Base-by-base conservation (phyloP, 2,329 filamentous ascomycete species). In the Fusarium ramigenum region DNA sequence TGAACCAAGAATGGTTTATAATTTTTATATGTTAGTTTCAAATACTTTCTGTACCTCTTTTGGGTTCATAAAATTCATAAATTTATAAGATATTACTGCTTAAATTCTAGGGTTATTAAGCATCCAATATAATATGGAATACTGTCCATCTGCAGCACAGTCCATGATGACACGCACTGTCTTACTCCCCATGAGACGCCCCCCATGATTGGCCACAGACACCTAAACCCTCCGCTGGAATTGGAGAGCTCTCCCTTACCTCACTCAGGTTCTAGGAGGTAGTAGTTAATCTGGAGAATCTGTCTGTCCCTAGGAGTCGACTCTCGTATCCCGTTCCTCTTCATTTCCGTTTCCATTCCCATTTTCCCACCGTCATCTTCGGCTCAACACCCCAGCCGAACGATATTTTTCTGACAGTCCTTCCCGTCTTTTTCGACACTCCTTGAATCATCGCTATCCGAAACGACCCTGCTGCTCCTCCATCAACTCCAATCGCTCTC, bases 181-280 rank as follows among this genome's bases (percentile, higher is more conserved):
- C 43, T 37, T 25, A 58, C 9, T 43, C 9, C 30, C 36, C 40
- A 42, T 23, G 18, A 46, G 37, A 42, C 25, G 25, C 15, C 49
- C 8, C 14, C 14, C 19, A 36, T 74, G 60, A 74, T 74, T 74
- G 72, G 72, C 37, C 21, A 15, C 3, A 36, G 16, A 7, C 25
- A 28, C 39, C 63, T 44, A 57, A 64, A 63, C 72, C 66, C 61
- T 61, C 32, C 36, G 34, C 40, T 74, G 42, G 43, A 74, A 63
- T 60, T 71, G 28, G 56, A 52, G 57, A 74, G 71, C 58, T 72
- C 72, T 74, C 72, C 71, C 72, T 74, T 65, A 60, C 66, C 62
- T 72, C 68, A 52, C 62, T 72, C 68, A 52, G 58, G 40, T 59
- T 54, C 60, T 36, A 36, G 30, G 30, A 11, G 11, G 30, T 32